Percentiles rank a stretch among this genome's conserved stretches.
Conservation (phyloP, 2,329 filamentous ascomycete species). For the Daldinia eschscholtzii region DNA sequence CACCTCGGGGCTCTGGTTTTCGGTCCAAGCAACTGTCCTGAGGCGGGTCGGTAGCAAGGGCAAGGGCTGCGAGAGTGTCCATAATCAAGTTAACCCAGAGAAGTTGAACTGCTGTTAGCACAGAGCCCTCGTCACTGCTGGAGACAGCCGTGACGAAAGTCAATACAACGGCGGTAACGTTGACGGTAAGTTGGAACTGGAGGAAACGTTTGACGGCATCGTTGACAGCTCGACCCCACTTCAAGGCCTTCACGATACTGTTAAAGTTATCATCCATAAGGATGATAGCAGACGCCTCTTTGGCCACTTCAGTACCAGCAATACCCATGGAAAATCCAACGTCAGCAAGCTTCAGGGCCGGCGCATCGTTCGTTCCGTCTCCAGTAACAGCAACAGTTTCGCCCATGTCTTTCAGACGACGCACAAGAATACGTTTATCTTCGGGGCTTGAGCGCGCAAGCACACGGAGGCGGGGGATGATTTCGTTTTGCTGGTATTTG, state of each 20-base stretch:
- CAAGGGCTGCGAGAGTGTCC: constrained; percentile 93
- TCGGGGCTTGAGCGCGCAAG: constrained; percentile 81
- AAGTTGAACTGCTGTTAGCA: constrained; percentile 89
- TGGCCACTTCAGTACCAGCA: constrained; percentile 84
- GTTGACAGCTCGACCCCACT: constrained; percentile 83
- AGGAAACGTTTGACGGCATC: constrained; percentile 83
- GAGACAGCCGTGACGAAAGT: constrained; percentile 90
- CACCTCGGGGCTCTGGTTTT: constrained; percentile 71
- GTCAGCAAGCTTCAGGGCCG: constrained; percentile 83
- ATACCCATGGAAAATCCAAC: constrained; percentile 91
- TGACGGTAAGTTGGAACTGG: constrained; percentile 86
- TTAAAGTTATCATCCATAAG: constrained; percentile 90
- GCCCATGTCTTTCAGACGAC: constrained; percentile 76
- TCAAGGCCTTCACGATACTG: constrained; percentile 86
- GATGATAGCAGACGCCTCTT: constrained; percentile 87
- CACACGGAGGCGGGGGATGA: constrained; percentile 78
- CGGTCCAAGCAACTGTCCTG: constrained; percentile 83
- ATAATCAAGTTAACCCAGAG: constrained; percentile 98
- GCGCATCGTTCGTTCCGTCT: constrained; percentile 86
- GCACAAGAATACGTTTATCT: constrained; percentile 80
- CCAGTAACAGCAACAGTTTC: constrained; percentile 87
- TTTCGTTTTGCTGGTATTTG: constrained; percentile 72
- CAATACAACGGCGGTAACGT: constrained; percentile 88
- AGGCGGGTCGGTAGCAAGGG: constrained; percentile 90
- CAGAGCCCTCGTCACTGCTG: constrained; percentile 75